Percentiles rank a stretch among this genome's conserved stretches.
phyloP scores from a whole-genome alignment of 2,329 filamentous ascomycete species.

The Diatrype stigma region DNA sequence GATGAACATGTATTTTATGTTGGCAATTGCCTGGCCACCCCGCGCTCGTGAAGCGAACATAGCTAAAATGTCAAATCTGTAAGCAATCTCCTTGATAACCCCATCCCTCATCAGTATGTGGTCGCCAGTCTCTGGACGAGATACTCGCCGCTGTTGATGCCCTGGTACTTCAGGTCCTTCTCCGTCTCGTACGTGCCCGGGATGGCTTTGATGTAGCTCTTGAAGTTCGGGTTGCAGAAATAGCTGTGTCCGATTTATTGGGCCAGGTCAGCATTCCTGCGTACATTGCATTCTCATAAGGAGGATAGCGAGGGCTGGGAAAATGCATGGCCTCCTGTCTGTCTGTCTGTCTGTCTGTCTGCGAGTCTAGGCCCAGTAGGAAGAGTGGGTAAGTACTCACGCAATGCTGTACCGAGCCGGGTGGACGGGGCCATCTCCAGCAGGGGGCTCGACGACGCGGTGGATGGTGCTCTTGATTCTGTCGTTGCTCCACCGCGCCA shows the following conservation, averaged over 20 bases:
- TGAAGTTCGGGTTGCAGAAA: slow-evolving; percentile 84
- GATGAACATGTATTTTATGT: too few species aligned
- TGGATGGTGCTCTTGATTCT: slow-evolving; percentile 88
- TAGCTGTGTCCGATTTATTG: slow-evolving; percentile 59
- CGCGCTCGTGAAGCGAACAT: too few species aligned
- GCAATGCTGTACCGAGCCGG: slow-evolving; percentile 83
- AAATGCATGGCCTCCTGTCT: background rate
- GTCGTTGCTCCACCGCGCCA: slow-evolving; percentile 87
- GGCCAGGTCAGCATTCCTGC: too few species aligned
- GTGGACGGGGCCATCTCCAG: slow-evolving; percentile 52
- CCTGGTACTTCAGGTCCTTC: slow-evolving; percentile 71
- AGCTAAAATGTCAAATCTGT: too few species aligned
- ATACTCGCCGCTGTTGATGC: slow-evolving; percentile 77
- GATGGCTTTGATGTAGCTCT: slow-evolving; percentile 71
- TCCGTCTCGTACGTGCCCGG: slow-evolving; percentile 67
- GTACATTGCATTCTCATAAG: too few species aligned
- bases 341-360: too few species aligned
- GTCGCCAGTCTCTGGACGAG: slow-evolving; percentile 71
- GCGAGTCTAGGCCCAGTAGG: too few species aligned
- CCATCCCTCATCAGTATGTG: slow-evolving; percentile 53
- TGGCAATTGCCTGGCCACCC: too few species aligned
- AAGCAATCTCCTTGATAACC: background rate
- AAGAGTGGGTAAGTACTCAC: slow-evolving; percentile 38
- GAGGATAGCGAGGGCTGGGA: too few species aligned
- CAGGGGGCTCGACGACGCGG: slow-evolving; percentile 81